A percentile compares a stretch with the other conserved stretches of the same genome.
Evolutionary conservation across 2,329 filamentous ascomycete genomes (phyloP).

Genomic region (Tolypocladium tropicale): DNA sequence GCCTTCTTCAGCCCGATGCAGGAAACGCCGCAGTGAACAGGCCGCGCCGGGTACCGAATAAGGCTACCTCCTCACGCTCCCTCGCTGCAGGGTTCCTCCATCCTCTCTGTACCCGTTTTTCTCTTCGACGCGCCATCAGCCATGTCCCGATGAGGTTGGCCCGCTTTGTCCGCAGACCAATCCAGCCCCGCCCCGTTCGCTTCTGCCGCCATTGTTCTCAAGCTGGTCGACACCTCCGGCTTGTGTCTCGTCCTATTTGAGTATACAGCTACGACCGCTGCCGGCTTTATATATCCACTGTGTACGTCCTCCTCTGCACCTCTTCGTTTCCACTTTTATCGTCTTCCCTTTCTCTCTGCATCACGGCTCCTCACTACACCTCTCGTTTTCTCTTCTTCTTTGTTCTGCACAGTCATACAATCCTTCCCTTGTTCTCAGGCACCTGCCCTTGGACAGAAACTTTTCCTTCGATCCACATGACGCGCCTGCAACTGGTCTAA

Average conservation of each 20-base stretch:
- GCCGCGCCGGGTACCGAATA: slow-evolving; percentile 7
- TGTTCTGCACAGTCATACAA: background rate
- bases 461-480: slow-evolving; percentile 15
- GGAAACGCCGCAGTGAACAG: slow-evolving; percentile 4
- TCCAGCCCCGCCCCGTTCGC: slow-evolving; percentile 29
- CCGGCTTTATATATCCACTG: slow-evolving; percentile 26
- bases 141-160: slow-evolving; percentile 36
- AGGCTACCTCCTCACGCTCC: slow-evolving; percentile 5
- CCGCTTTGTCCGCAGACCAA: slow-evolving; percentile 29
- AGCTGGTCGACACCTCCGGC: slow-evolving; percentile 39
- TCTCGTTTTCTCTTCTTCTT: slow-evolving; percentile 10
- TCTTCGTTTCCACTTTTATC: slow-evolving; percentile 8
- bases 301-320: slow-evolving; percentile 7
- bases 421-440: background rate
- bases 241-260: slow-evolving; percentile 14
- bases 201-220: slow-evolving; percentile 22
- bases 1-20: slow-evolving; percentile 6
- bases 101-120: background rate
- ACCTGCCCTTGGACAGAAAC: background rate
- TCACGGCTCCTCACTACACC: slow-evolving; percentile 13
- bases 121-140: slow-evolving; percentile 14
- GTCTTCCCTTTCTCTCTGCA: slow-evolving; percentile 1
- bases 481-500: slow-evolving; percentile 16
- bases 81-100: background rate
- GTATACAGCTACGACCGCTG: slow-evolving; percentile 6